Evolutionary conservation across 2,329 filamentous ascomycete species (phyloP).

Genomic region (Beauveria bassiana): DNA sequence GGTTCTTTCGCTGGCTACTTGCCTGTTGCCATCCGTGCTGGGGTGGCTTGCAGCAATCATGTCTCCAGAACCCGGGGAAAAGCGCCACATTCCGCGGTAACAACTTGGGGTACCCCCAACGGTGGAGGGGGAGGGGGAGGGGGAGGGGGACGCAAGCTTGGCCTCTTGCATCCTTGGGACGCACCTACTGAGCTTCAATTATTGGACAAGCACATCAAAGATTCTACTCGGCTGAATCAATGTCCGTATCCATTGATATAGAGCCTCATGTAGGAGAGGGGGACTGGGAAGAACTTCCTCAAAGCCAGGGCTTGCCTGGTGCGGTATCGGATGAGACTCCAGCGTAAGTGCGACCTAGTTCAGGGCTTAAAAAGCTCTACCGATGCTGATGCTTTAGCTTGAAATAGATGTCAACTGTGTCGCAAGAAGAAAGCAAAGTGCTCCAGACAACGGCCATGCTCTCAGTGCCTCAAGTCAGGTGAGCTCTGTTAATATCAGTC

Average conservation of each 20-base stretch:
- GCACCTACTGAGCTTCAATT: background rate
- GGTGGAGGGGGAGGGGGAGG: too few species aligned
- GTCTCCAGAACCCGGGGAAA: background rate
- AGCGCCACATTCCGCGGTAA: background rate
- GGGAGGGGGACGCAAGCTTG: background rate
- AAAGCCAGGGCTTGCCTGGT: background rate
- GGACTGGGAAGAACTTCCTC: background rate
- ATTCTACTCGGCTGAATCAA: background rate
- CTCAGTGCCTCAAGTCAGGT: slow-evolving; percentile 27
- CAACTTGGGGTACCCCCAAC: background rate
- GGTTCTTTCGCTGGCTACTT: background rate
- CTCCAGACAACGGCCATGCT: slow-evolving; percentile 34
- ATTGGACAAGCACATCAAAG: background rate
- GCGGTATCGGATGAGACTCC: background rate
- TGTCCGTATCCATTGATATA: background rate
- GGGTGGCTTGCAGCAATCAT: background rate
- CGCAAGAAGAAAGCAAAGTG: slow-evolving; percentile 38
- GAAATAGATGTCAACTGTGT: slow-evolving; percentile 30
- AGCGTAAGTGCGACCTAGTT: background rate
- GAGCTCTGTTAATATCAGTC: slow-evolving; percentile 14
- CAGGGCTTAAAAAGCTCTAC: background rate
- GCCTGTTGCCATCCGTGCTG: too few species aligned
- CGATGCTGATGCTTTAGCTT: background rate
- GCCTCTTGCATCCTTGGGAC: background rate
- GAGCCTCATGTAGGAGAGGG: background rate